phyloP scores from a whole-genome alignment of 345 rosid genomes.

The Murraya paniculata region DNA sequence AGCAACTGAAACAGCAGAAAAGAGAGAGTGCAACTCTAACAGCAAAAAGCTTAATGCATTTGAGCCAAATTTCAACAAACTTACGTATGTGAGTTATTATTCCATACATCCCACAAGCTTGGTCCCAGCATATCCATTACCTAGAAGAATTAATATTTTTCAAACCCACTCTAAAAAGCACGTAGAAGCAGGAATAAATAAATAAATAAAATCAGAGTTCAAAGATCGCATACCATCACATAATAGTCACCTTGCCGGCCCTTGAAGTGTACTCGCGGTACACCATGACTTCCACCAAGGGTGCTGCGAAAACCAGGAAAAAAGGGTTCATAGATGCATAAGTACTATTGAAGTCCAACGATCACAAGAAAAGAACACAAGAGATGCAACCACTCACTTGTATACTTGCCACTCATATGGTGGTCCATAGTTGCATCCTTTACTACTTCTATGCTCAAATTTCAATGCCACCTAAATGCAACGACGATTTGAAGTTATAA shows the following conservation, averaged over 20 bases:
- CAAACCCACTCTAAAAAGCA: background rate
- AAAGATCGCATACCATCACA: slow-evolving; percentile 56
- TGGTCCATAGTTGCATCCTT: slow-evolving; percentile 62
- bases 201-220: background rate
- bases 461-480: slow-evolving; percentile 51
- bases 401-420: slow-evolving; percentile 62
- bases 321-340: background rate
- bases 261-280: slow-evolving; percentile 72
- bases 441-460: slow-evolving; percentile 60
- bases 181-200: background rate
- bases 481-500: background rate
- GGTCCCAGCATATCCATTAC: slow-evolving; percentile 87
- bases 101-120: slow-evolving; percentile 84
- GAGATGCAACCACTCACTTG: slow-evolving; percentile 27
- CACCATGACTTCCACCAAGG: slow-evolving; percentile 80
- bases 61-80: slow-evolving; percentile 22
- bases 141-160: slow-evolving; percentile 28
- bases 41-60: background rate
- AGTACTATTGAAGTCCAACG: background rate
- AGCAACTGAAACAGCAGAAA: background rate
- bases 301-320: slow-evolving; percentile 35
- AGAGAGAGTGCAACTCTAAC: background rate
- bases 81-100: slow-evolving; percentile 59
- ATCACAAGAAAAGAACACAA: background rate
- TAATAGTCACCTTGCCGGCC: slow-evolving; percentile 77